Evolutionary conservation across 148 eudicot genomes (phyloP).

Genomic region (Chenopodium formosanum): DNA sequence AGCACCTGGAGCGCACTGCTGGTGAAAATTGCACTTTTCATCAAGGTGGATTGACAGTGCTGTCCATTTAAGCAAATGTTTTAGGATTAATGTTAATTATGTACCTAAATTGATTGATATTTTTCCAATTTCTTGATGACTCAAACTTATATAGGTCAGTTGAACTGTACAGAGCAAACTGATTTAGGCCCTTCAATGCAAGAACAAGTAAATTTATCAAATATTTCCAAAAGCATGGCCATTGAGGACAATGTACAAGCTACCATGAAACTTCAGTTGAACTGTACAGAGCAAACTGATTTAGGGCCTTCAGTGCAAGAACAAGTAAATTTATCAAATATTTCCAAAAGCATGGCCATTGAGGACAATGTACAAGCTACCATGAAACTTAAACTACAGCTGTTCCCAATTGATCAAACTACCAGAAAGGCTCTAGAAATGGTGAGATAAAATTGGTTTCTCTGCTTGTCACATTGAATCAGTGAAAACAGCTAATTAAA

Average conservation of each 20-base stretch:
- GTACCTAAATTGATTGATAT: constrained; percentile 1
- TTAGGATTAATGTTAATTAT: constrained; percentile 26
- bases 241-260: constrained; percentile 39
- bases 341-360: constrained; percentile 27
- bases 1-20: constrained; percentile 82
- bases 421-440: constrained; percentile 79
- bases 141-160: constrained; percentile 19
- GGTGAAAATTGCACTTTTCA: constrained; percentile 19
- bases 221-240: constrained; percentile 28
- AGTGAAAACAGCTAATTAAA: constrained; percentile 11
- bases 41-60: constrained; percentile 33
- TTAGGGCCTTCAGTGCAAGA: constrained; percentile 39
- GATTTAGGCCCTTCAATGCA: constrained; percentile 39
- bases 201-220: constrained; percentile 34
- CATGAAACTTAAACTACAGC: constrained; percentile 74
- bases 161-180: constrained; percentile 42
- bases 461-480: constrained; percentile 12
- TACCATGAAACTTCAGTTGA: constrained; percentile 63
- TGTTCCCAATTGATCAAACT: constrained; percentile 86
- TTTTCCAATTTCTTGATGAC: constrained; percentile 6
- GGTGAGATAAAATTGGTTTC: constrained; percentile 40
- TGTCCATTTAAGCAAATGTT: constrained; percentile 29
- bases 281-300: constrained; percentile 41
- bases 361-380: constrained; percentile 42
- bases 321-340: constrained; percentile 30